These are phyloP conservation scores for Capniomyces stellatus DNA, from an alignment of 371 early-diverging fungal genomes.

Conservation along the genomic window DNA sequence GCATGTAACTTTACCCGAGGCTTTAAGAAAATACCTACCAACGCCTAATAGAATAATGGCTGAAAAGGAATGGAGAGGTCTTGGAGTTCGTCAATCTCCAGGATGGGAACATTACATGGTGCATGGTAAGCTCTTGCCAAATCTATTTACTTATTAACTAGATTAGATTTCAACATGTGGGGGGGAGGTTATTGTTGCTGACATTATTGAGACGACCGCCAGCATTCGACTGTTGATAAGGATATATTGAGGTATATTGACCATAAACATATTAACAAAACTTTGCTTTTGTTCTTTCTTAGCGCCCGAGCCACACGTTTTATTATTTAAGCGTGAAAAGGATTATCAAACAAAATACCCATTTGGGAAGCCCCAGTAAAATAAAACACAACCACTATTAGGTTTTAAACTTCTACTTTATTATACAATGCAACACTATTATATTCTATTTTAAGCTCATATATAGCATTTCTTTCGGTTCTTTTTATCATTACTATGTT, in stretches of 20 bases:
- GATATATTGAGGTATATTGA: too few relatives aligned
- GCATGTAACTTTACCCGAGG: slow-evolving; percentile 54
- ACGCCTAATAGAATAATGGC: slow-evolving; percentile 31
- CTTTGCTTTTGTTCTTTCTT: background rate
- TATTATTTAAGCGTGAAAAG: slow-evolving; percentile 59
- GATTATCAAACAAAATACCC: slow-evolving; percentile 39
- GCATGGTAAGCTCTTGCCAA: slow-evolving; percentile 28
- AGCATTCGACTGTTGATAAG: too few relatives aligned
- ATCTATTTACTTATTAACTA: background rate
- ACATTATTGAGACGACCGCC: too few relatives aligned
- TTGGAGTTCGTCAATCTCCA: slow-evolving; percentile 58
- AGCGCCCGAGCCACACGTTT: slow-evolving; percentile 72
- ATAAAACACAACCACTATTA: too few relatives aligned
- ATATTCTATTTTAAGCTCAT: too few relatives aligned
- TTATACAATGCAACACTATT: too few relatives aligned
- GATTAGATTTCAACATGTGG: too few relatives aligned
- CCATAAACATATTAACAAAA: background rate
- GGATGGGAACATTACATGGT: slow-evolving; percentile 83
- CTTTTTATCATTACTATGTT: too few relatives aligned
- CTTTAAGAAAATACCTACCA: slow-evolving; percentile 40
- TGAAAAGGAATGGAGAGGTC: slow-evolving; percentile 55
- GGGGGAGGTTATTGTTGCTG: too few relatives aligned
- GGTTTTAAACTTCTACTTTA: too few relatives aligned
- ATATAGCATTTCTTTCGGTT: too few relatives aligned
- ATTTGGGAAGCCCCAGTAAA: background rate